These are phyloP conservation scores for Saccharomyces hybrid DNA, from an alignment of 1,139 yeast genomes.

Conservation along the genomic window DNA sequence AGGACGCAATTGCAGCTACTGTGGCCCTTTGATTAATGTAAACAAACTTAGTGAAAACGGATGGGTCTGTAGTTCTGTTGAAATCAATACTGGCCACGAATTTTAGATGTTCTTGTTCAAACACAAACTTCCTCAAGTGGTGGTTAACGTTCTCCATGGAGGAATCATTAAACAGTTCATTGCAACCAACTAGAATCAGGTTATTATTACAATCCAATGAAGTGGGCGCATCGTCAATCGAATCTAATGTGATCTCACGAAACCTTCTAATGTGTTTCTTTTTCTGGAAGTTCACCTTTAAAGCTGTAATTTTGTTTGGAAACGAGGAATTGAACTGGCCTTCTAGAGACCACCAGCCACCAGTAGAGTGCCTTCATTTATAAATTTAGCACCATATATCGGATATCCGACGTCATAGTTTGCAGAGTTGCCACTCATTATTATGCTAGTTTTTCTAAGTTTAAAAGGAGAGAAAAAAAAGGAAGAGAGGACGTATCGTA, in stretches of 20 bases:
- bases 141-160: constrained; percentile 58
- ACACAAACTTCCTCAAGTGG: constrained; percentile 60
- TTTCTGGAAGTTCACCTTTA: constrained; percentile 45
- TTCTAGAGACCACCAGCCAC: constrained; percentile 93
- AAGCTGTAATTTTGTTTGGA: constrained; percentile 75
- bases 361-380: constrained; percentile 51
- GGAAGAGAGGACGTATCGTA: not conserved
- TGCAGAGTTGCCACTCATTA: constrained; percentile 29
- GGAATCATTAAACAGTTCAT: constrained; percentile 44
- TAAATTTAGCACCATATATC: constrained; percentile 67
- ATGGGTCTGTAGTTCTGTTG: constrained; percentile 33
- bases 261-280: constrained; percentile 48
- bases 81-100: constrained; percentile 49
- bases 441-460: not conserved
- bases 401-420: constrained; percentile 64
- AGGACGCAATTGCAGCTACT: constrained; percentile 56
- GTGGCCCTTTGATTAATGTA: constrained; percentile 46
- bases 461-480: not conserved
- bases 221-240: constrained; percentile 68
- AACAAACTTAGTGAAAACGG: constrained; percentile 54
- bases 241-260: constrained; percentile 54
- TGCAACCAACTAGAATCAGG: constrained; percentile 62
- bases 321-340: constrained; percentile 90
- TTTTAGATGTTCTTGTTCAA: constrained; percentile 51
- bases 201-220: constrained; percentile 51